Base-by-base conservation (phyloP, 2,329 filamentous ascomycete genomes). In the Cladosporium sphaerospermum region DNA sequence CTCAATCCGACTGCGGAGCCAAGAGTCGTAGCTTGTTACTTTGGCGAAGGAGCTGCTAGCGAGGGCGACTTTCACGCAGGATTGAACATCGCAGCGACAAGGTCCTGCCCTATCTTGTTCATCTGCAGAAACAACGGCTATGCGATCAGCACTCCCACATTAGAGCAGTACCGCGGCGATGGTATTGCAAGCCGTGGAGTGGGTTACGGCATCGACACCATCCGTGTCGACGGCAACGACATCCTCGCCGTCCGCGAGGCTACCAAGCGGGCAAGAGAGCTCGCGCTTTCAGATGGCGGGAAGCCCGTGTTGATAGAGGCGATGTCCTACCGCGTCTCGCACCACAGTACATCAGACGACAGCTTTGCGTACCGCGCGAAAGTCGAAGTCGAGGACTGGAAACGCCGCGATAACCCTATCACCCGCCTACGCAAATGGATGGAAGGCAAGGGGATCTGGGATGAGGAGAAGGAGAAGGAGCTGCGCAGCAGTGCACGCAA, bases 311-410 rank as follows among this genome's bases (percentile, higher is more conserved):
- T 99, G 7, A 86, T 99, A 39, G 93, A 99, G 72, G 90, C 90
- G 53, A 95, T 99, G 88, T 92, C 88, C 19, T 99, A 99, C 72
- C 89, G 93, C n/a, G 91, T 97, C 41, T 92, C 88, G 6, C 90
- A 99, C 68, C 93, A 99, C 74, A 96, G 89, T 71, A 99, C 93
- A 0, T 93, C 88, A 0, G 93, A 99, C 66, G 93, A 99, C 72
- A 93, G 88, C 23, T 99, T 96, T 65, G 93, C 93, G 0, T 99
- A 99, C 73, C 86, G 93, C 8, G 90, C 91, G 1, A 83, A 86
- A 23, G 84, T 96, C 1, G 93, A 99, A 66, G 93, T 99, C 7
- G 88, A 96, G 67, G 89, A 95, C 67, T 96, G 90, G 90, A 95
- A 95, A 70, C 70, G 89, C 0, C 78, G 90, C 10, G 91, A 96